Base-by-base conservation (phyloP, 179 eudicot genomes). In the Monotropa hypopitys region DNA sequence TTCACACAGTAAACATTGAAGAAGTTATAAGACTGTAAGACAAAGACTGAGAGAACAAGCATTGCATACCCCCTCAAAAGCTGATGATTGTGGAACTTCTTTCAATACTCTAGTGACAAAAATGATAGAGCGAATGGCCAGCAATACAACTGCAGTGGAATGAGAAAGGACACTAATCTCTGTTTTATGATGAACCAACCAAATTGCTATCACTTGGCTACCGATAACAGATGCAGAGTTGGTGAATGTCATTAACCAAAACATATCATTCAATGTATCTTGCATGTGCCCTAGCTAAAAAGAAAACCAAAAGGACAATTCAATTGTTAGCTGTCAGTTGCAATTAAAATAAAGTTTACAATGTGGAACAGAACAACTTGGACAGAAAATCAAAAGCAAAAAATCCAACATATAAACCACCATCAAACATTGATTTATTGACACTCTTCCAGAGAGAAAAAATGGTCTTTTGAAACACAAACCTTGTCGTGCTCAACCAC, bases 401-500 rank as follows among this genome's bases (percentile, higher is more conserved):
- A 54, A 30, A 61, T 54, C 4, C n/a, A 8, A 16, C 26, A 61
- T 11, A 76, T 35, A 61, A 53, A 70, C 46, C 18, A 7, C n/a
- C 26, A 30, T 9, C 43, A 51, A 67, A 7, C 70, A 33, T 28
- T 23, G 38, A 72, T 18, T 62, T 21, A 28, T 16, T 66, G 20
- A 54, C 5, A 18, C 15, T 18, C 21, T 28, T 42, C 6, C 28
- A 21, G 57, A 38, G n/a, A 42, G 68, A 23, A 76, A 13, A 72
- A 65, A 3, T 16, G 32, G 30, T 12, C 6, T 6, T 59, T 46
- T 20, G 21, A 26, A 59, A 70, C 45, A 86, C 87, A 57, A 81
- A 95, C 98, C 99, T 95, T 93, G 65, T 93, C 93, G 76, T 93
- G 97, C 80, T 90, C 95, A 79, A 85, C 87, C 68, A 95, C 97